phyloP scores from a whole-genome alignment of 371 early-diverging fungal species.

The Entomophthora muscae region DNA sequence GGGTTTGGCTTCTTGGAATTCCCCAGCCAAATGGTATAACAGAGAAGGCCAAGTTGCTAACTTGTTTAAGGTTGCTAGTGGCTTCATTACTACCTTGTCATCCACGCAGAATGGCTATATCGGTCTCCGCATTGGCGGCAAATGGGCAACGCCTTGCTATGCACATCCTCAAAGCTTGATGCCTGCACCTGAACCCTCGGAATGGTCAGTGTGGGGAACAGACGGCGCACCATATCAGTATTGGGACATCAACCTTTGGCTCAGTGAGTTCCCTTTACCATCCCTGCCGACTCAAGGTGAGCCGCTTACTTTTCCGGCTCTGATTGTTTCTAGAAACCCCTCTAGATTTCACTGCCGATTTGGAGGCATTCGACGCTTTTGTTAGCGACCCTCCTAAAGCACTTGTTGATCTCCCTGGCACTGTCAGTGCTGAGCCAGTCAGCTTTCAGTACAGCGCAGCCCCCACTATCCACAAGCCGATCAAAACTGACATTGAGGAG shows the following conservation, averaged over 20 bases:
- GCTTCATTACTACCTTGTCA: neutral
- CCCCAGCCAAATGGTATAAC: conserved; percentile 2
- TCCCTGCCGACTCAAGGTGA: neutral
- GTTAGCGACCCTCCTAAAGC: neutral
- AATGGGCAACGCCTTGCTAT: conserved; percentile 3
- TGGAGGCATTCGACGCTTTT: neutral
- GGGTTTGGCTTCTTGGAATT: conserved; percentile 11
- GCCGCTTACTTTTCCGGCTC: no score
- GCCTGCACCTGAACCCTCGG: conserved; percentile 9
- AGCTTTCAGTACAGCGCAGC: neutral
- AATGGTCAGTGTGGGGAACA: conserved; percentile 11
- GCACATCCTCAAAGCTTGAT: conserved; percentile 9
- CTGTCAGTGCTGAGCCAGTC: neutral
- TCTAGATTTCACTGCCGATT: neutral
- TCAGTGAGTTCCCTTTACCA: neutral
- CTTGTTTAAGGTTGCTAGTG: neutral
- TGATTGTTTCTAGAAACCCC: no score
- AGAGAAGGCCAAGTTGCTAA: neutral
- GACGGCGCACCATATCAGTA: conserved; percentile 10
- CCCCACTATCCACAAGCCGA: neutral
- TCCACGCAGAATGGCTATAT: neutral
- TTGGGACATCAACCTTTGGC: conserved; percentile 9
- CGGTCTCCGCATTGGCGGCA: neutral
- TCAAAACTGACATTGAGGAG: no score
- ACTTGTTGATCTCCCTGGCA: neutral